Conservation (phyloP, 495 filamentous ascomycete species). For the Glonium stellatum region DNA sequence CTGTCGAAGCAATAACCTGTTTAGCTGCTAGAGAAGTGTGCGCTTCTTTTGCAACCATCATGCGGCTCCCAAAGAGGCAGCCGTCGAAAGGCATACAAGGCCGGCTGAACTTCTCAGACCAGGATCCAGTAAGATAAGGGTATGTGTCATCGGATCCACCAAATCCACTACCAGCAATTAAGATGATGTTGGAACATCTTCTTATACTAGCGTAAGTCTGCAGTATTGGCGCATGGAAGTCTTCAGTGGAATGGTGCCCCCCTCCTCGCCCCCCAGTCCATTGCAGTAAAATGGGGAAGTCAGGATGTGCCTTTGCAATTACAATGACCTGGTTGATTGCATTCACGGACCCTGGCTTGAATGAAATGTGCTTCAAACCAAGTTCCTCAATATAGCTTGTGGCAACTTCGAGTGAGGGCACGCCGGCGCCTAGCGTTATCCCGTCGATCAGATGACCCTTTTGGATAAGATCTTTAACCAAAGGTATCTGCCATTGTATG, state of each 20-base stretch:
- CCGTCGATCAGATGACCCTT: conserved; percentile 92
- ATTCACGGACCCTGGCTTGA: conserved; percentile 89
- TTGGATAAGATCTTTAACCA: conserved; percentile 73
- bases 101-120: conserved; percentile 79
- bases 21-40: conserved; percentile 90
- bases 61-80: conserved; percentile 79
- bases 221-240: conserved; percentile 87
- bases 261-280: conserved; percentile 94
- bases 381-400: conserved; percentile 90
- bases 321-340: conserved; percentile 86
- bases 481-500: conserved; percentile 96
- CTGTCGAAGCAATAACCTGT: conserved; percentile 86
- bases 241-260: conserved; percentile 91
- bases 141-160: conserved; percentile 88
- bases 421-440: conserved; percentile 87
- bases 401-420: conserved; percentile 87
- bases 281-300: conserved; percentile 82
- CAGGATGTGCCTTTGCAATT: conserved; percentile 83
- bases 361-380: conserved; percentile 88
- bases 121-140: conserved; percentile 81
- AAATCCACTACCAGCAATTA: conserved; percentile 88
- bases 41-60: conserved; percentile 93
- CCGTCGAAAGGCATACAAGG: conserved; percentile 93
- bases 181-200: conserved; percentile 73
- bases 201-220: conserved; percentile 82